These are phyloP conservation scores for Larix kaempferi DNA, from an alignment of 75 land plant genomes.

Conservation along the genomic window DNA sequence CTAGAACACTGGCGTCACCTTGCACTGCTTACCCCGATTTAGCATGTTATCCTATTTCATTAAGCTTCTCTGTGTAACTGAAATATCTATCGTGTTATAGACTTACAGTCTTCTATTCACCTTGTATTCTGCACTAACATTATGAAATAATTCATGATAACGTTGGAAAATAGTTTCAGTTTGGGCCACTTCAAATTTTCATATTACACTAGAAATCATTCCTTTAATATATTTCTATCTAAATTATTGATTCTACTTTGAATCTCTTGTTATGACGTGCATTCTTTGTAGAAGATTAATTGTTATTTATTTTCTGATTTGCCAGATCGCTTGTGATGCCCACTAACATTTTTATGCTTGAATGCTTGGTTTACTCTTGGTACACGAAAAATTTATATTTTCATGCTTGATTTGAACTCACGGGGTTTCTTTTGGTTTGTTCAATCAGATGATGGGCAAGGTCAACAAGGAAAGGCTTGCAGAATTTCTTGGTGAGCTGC, in stretches of 20 bases:
- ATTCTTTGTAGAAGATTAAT: too few species aligned
- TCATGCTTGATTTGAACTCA: neutral
- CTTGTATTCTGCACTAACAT: neutral
- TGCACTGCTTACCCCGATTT: neutral
- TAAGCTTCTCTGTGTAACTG: neutral
- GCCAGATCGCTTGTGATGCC: neutral
- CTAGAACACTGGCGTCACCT: neutral
- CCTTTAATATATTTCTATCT: neutral
- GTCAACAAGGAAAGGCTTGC: conserved; percentile 75
- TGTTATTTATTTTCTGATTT: too few species aligned
- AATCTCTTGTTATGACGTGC: neutral
- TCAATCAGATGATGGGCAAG: conserved; percentile 67
- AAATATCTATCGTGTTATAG: neutral
- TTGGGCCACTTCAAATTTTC: neutral
- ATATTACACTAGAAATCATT: neutral
- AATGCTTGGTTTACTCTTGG: neutral
- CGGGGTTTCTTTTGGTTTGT: conserved; percentile 6
- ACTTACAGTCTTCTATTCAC: neutral
- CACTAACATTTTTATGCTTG: neutral
- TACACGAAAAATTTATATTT: neutral
- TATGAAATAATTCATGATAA: neutral
- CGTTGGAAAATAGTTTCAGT: neutral
- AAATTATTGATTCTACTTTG: neutral
- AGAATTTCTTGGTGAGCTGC: conserved; percentile 74
- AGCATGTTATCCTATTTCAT: neutral